Conservation (phyloP, 306 rosid species). For the Begonia peltatifolia region DNA sequence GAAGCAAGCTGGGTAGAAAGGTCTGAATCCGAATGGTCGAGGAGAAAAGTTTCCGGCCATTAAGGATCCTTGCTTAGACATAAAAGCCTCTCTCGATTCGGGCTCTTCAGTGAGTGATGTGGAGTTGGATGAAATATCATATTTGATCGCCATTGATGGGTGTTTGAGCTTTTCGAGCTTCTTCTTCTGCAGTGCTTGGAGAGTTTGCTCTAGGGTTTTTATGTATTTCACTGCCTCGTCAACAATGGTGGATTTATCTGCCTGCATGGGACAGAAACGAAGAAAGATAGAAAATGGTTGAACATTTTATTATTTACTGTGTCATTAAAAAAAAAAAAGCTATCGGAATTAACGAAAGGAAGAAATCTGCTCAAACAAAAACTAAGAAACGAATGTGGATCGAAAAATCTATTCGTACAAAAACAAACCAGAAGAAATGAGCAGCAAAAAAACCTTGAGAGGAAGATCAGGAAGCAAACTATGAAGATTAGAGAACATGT, state of each 20-base stretch:
- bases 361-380: too few relatives aligned
- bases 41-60: too few relatives aligned
- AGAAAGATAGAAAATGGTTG: too few relatives aligned
- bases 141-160: neutral
- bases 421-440: too few relatives aligned
- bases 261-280: conserved; percentile 13
- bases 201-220: conserved; percentile 19
- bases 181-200: conserved; percentile 29
- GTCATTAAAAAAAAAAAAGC: too few relatives aligned
- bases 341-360: too few relatives aligned
- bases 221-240: conserved; percentile 58
- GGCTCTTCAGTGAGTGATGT: too few relatives aligned
- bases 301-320: too few relatives aligned
- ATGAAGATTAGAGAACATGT: conserved; percentile 62
- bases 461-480: conserved; percentile 68
- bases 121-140: neutral
- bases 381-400: too few relatives aligned
- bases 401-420: too few relatives aligned
- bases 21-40: too few relatives aligned
- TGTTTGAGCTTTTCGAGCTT: conserved; percentile 31
- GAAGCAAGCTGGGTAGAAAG: conserved; percentile 6
- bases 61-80: conserved; percentile 20
- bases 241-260: conserved; percentile 52
- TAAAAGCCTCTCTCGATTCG: conserved; percentile 15
- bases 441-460: conserved; percentile 34